Conservation (phyloP, 2,329 filamentous ascomycete genomes). For the Plectosphaerella sp. region DNA sequence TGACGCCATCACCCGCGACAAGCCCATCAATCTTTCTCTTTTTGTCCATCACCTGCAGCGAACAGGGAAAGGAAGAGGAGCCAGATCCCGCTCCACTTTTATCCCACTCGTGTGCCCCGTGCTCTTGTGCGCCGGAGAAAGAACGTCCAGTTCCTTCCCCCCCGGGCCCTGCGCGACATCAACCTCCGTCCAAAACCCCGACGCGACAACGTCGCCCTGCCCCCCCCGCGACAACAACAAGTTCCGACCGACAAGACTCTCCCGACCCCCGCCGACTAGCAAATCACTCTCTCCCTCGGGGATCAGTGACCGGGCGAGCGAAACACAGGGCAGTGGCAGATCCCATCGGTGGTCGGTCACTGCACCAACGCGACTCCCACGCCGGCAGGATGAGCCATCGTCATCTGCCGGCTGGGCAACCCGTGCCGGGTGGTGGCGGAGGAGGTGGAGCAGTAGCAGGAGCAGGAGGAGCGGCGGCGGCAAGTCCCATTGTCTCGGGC, state of each 20-base stretch:
- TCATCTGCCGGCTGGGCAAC: slow-evolving; percentile 75
- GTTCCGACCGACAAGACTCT: too few species aligned
- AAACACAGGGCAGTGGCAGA: slow-evolving; percentile 9
- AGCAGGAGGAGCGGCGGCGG: slow-evolving; percentile 17
- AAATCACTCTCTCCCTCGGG: not conserved
- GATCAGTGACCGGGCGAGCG: not conserved
- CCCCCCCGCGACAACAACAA: not conserved
- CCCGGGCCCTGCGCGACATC: too few species aligned
- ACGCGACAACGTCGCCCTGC: too few species aligned
- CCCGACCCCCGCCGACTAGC: not conserved
- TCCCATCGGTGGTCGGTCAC: slow-evolving; percentile 14
- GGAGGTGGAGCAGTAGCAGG: slow-evolving; percentile 14
- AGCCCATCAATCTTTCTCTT: too few species aligned
- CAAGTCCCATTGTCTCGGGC: too few species aligned
- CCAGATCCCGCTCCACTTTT: too few species aligned
- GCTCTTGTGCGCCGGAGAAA: not conserved
- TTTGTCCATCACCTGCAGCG: too few species aligned
- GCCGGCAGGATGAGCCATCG: slow-evolving; percentile 73
- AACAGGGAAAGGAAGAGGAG: too few species aligned
- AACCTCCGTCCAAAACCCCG: too few species aligned
- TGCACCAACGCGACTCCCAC: slow-evolving; percentile 36
- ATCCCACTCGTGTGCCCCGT: too few species aligned
- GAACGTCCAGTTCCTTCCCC: not conserved
- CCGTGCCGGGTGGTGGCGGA: slow-evolving; percentile 43
- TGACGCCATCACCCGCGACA: too few species aligned